Percentiles rank a stretch among this genome's conserved stretches.
Evolutionary conservation across 2,329 filamentous ascomycete species (phyloP).

Genomic region (Exophiala aquamarina): DNA sequence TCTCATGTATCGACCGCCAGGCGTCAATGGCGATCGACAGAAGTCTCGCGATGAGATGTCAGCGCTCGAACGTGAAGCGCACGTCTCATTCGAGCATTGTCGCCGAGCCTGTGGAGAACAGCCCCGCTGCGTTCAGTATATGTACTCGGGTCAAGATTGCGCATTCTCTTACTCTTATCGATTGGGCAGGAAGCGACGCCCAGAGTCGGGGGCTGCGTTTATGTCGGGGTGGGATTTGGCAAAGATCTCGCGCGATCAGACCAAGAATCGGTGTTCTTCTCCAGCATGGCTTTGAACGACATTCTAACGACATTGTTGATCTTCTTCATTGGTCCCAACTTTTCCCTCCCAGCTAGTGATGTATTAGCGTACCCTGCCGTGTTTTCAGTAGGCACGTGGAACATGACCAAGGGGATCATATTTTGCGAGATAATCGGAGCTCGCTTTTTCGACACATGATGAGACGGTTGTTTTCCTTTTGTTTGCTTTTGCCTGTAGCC

Average conservation of each 20-base stretch:
- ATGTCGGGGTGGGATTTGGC: slow-evolving; percentile 5
- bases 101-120: slow-evolving; percentile 1
- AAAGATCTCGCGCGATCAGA: background rate
- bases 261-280: background rate
- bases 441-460: no score
- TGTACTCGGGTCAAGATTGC: background rate
- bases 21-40: background rate
- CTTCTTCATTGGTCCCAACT: no score
- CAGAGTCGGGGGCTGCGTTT: background rate
- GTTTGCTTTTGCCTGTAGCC: no score
- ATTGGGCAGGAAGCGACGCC: background rate
- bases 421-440: no score
- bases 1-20: background rate
- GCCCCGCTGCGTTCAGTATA: slow-evolving; percentile 2
- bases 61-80: background rate
- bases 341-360: no score
- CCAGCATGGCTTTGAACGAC: background rate
- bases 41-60: slow-evolving; percentile 4
- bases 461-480: no score
- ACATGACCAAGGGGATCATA: no score
- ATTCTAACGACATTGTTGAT: no score
- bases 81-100: slow-evolving; percentile 6
- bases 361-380: no score
- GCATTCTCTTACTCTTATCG: slow-evolving; percentile 7
- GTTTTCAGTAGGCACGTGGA: no score